Percentiles rank a stretch among this genome's conserved stretches.
These are phyloP conservation scores for Paecilomyces formosus DNA, from an alignment of 2,329 filamentous ascomycete genomes.

Conservation along the genomic window DNA sequence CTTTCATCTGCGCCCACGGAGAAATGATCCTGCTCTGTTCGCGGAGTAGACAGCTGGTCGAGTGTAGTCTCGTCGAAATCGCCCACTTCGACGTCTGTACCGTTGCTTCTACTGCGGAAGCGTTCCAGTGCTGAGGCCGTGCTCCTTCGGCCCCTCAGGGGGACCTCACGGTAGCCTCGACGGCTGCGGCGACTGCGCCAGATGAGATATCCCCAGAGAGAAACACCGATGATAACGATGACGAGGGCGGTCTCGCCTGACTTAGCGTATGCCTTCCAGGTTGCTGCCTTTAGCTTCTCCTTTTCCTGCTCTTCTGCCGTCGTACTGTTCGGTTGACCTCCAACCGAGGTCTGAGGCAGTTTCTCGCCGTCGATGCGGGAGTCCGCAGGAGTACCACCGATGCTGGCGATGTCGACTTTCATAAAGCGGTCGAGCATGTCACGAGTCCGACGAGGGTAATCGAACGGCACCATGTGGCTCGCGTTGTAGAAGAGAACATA, in stretches of 20 bases:
- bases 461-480: conserved; percentile 97
- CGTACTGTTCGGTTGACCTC: conserved; percentile 63
- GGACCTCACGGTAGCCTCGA: conserved; percentile 36
- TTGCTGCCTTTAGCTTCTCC: conserved; percentile 70
- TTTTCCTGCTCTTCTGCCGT: conserved; percentile 60
- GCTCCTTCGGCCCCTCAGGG: conserved; percentile 33
- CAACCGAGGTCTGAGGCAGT: conserved; percentile 68
- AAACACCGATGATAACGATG: conserved; percentile 67
- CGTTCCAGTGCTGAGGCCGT: conserved; percentile 30
- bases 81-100: conserved; percentile 51
- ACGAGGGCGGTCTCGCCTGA: conserved; percentile 80
- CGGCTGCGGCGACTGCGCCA: conserved; percentile 49
- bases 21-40: background rate
- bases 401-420: conserved; percentile 80
- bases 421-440: conserved; percentile 99
- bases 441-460: conserved; percentile 74
- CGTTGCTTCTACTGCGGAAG: conserved; percentile 37
- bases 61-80: conserved; percentile 57
- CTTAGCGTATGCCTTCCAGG: conserved; percentile 82
- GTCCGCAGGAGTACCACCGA: conserved; percentile 72
- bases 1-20: background rate
- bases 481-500: conserved; percentile 94
- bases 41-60: conserved; percentile 39
- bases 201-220: conserved; percentile 65
- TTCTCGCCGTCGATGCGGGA: conserved; percentile 81